Evolutionary conservation across 768 basidiomycete species (phyloP).

Genomic region (Lentinula sp.): DNA sequence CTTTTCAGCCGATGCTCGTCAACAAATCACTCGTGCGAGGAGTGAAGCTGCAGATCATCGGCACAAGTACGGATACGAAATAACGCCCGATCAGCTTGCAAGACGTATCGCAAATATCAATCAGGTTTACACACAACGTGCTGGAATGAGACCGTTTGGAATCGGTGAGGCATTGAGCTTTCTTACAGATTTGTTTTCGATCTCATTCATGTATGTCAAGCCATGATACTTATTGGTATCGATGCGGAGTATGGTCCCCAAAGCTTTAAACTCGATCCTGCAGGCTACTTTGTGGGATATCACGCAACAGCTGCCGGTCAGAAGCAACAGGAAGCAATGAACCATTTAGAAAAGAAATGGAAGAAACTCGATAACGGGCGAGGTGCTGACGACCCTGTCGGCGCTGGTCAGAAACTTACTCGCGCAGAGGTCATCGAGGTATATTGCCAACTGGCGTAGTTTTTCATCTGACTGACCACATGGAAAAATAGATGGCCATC

Average conservation of each 20-base stretch:
- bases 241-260: slow-evolving; percentile 94
- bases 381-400: slow-evolving; percentile 73
- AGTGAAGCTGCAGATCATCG: slow-evolving; percentile 88
- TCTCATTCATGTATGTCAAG: slow-evolving; percentile 30
- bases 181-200: not conserved
- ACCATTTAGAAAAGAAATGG: slow-evolving; percentile 98
- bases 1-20: slow-evolving; percentile 77
- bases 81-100: slow-evolving; percentile 94
- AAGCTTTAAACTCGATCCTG: slow-evolving; percentile 96
- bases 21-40: slow-evolving; percentile 83
- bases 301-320: slow-evolving; percentile 95
- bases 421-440: slow-evolving; percentile 89
- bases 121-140: slow-evolving; percentile 97
- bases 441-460: slow-evolving; percentile 14
- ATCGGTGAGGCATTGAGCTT: slow-evolving; percentile 59
- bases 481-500: slow-evolving; percentile 70
- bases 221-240: slow-evolving; percentile 92
- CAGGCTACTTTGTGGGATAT: slow-evolving; percentile 97
- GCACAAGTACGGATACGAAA: slow-evolving; percentile 97
- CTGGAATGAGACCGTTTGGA: slow-evolving; percentile 94
- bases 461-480: not conserved
- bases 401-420: slow-evolving; percentile 67
- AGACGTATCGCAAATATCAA: slow-evolving; percentile 95
- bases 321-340: slow-evolving; percentile 98
- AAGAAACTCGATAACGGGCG: slow-evolving; percentile 82